Percentiles rank a stretch among this genome's conserved stretches.
Evolutionary conservation across 1,284 basidiomycete species (phyloP).

Genomic region (Chalciporus sp.): DNA sequence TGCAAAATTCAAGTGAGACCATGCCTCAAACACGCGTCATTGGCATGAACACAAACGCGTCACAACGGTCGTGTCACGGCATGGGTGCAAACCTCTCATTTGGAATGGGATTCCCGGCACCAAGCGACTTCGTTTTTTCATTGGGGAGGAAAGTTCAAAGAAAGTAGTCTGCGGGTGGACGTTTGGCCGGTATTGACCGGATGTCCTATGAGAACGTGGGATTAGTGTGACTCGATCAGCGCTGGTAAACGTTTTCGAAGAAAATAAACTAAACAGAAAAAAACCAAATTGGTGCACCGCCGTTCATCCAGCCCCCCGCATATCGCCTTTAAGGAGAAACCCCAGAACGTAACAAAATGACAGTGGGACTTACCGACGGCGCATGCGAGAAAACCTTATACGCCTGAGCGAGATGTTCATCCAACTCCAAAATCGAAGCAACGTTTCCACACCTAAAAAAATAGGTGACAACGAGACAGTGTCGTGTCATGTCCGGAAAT

Average conservation of each 20-base stretch:
- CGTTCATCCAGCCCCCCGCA: conserved; percentile 24
- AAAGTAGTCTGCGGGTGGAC: conserved; percentile 87
- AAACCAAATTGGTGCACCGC: not conserved
- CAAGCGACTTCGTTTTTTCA: conserved; percentile 8
- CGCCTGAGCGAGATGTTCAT: conserved; percentile 88
- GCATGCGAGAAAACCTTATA: conserved; percentile 91
- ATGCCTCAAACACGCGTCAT: conserved; percentile 31
- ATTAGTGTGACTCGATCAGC: conserved; percentile 9
- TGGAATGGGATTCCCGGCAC: conserved; percentile 18
- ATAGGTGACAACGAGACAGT: conserved; percentile 12
- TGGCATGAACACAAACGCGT: conserved; percentile 13
- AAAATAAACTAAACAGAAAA: not conserved
- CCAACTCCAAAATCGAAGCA: conserved; percentile 89
- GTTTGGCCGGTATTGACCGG: conserved; percentile 84
- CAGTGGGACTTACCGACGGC: conserved; percentile 53
- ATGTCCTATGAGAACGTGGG: conserved; percentile 58
- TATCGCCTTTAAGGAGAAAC: conserved; percentile 32
- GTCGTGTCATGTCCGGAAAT: conserved; percentile 20
- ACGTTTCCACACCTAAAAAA: conserved; percentile 85
- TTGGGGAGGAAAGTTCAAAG: conserved; percentile 46
- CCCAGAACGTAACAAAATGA: conserved; percentile 29
- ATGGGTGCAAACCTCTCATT: conserved; percentile 10
- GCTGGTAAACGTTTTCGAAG: conserved; percentile 2
- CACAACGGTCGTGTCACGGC: conserved; percentile 21
- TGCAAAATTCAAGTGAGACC: conserved; percentile 23